These are phyloP conservation scores for Buxus sempervirens DNA, from an alignment of 164 flowering plant species.

Conservation along the genomic window DNA sequence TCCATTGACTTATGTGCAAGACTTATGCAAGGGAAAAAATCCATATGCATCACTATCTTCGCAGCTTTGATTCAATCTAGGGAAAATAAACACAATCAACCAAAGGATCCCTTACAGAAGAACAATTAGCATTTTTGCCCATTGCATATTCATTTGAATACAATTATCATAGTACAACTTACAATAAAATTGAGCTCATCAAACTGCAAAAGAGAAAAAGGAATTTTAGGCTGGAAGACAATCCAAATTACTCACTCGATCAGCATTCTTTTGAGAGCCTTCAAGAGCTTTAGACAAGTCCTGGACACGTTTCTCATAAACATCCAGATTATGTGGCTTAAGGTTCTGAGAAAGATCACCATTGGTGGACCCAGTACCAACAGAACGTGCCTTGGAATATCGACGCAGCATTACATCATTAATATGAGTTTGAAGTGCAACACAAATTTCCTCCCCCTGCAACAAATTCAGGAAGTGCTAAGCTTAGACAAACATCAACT, in stretches of 20 bases:
- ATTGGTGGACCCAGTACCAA: constrained; percentile 53
- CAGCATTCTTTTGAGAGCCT: constrained; percentile 69
- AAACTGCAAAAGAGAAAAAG: neutral
- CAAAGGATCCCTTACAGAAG: neutral
- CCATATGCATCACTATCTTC: no score
- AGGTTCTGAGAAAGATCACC: constrained; percentile 53
- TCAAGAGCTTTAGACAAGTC: constrained; percentile 75
- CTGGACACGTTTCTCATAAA: constrained; percentile 66
- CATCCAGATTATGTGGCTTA: constrained; percentile 53
- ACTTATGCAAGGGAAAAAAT: no score
- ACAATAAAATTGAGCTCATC: neutral
- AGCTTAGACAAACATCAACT: neutral
- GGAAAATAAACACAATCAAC: neutral
- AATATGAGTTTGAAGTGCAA: constrained; percentile 98
- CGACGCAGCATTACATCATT: constrained; percentile 99
- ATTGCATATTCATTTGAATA: neutral
- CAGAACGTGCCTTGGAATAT: constrained; percentile 87
- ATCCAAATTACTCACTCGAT: constrained; percentile 43
- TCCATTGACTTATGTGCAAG: no score
- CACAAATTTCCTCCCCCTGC: constrained; percentile 99
- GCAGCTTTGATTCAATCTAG: no score
- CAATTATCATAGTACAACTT: neutral
- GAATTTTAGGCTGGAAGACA: neutral
- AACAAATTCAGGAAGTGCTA: constrained; percentile 1
- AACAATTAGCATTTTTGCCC: neutral